phyloP scores from a whole-genome alignment of 2,329 filamentous ascomycete species.

The Sporothrix curviconia region DNA sequence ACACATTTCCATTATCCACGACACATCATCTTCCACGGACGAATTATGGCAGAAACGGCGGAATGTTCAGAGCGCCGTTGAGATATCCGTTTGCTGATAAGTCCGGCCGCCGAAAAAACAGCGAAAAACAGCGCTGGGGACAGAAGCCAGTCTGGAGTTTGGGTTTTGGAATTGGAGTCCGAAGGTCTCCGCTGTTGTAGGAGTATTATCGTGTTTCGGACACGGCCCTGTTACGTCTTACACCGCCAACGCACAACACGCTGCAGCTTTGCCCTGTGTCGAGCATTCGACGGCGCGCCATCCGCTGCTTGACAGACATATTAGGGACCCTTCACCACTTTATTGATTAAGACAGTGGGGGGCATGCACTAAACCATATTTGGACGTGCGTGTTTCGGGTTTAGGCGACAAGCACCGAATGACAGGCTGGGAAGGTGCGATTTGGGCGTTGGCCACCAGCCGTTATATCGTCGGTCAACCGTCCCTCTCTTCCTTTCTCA shows the following conservation, averaged over 20 bases:
- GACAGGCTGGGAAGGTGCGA: constrained; percentile 9
- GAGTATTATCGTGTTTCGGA: no score
- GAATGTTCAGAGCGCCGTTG: not conserved
- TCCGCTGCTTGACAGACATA: no score
- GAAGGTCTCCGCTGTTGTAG: not conserved
- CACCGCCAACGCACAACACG: no score
- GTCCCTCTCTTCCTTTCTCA: not conserved
- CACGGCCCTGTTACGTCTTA: no score
- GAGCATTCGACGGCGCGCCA: no score
- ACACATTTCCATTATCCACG: no score
- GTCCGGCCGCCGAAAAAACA: not conserved
- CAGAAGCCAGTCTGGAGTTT: not conserved
- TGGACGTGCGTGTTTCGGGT: constrained; percentile 13
- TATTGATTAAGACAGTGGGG: constrained; percentile 15
- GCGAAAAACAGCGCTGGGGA: not conserved
- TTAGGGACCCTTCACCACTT: not conserved
- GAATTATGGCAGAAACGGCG: not conserved
- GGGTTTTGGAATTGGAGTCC: not conserved
- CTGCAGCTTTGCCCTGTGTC: no score
- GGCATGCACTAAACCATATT: constrained; percentile 1
- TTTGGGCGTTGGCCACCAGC: not conserved
- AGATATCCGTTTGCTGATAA: not conserved
- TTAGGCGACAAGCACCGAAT: constrained; percentile 10
- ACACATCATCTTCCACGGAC: no score
- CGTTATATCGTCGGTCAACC: no score